Base-by-base conservation (phyloP, 352 stramenopile species). In the Globisporangium abappressorium region DNA sequence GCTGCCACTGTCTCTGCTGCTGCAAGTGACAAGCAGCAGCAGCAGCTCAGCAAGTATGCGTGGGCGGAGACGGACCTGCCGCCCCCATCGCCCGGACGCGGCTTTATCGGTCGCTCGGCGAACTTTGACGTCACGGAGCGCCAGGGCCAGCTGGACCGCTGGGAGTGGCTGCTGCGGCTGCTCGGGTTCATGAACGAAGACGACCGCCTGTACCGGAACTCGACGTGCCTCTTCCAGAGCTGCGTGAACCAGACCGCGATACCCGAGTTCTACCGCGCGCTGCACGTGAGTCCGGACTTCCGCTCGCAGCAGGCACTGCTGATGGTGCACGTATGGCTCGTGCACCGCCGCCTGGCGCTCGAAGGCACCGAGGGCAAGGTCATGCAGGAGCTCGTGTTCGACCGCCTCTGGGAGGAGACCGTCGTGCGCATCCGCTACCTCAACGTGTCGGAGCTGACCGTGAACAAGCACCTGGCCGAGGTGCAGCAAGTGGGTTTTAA, bases 351-450 rank as follows among this genome's bases (percentile, higher is more conserved):
- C 34, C 75, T 99, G 54, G 78, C 97, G 49, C 70, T 82, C 9
- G 84, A 95, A 60, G 86, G 93, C 68, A 72, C 84, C 3, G 72
- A 93, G 11, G 85, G 87, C 58, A 92, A 93, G 73, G 61, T 95
- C 59, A 85, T 97, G 77, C 88, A 99, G 77, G 95, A 99, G 77
- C 85, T 98, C 73, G 79, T 99, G 62, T 99, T 99, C 77, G 95
- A 99, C 70, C 92, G 95, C 22, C 86, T 99, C 22, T 99, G 96
- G 97, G 94, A 98, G 66, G 95, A 99, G 73, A 98, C 95, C 0
- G 78, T 87, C 20, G 84, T 96, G 68, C 90, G 97, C 24, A 98
- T 99, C 68, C 92, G 97, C 18, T 87, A 86, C 58, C 75, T 92
- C 71, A 92, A 98, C 61, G 93, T 99, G 24, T 94, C 93, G 30